These are phyloP conservation scores for Scheffersomyces stambukii DNA, from an alignment of 1,139 yeast genomes.

Conservation along the genomic window DNA sequence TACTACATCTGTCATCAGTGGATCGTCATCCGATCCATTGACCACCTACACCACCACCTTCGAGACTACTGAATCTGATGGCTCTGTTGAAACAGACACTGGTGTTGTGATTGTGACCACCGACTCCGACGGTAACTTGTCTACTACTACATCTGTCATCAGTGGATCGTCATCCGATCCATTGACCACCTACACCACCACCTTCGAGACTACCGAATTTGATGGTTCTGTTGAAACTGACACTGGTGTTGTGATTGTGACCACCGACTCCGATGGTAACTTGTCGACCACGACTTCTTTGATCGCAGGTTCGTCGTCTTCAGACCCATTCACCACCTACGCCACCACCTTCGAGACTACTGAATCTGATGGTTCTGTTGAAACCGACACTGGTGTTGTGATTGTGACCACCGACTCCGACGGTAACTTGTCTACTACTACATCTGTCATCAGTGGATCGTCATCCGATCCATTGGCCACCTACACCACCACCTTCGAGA, in stretches of 20 bases:
- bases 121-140: too few species aligned
- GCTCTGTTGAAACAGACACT: slow-evolving; percentile 6
- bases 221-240: slow-evolving; percentile 15
- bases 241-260: slow-evolving; percentile 11
- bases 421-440: slow-evolving; percentile 8
- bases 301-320: background rate
- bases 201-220: slow-evolving; percentile 14
- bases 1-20: too few species aligned
- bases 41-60: slow-evolving; percentile 12
- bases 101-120: too few species aligned
- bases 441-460: too few species aligned
- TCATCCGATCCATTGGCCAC: background rate
- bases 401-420: slow-evolving; percentile 8
- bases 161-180: too few species aligned
- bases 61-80: slow-evolving; percentile 7
- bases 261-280: too few species aligned
- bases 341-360: slow-evolving; percentile 16
- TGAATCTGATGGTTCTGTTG: slow-evolving; percentile 14
- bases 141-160: too few species aligned
- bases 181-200: slow-evolving; percentile 16
- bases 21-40: slow-evolving; percentile 6
- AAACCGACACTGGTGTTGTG: slow-evolving; percentile 13
- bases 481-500: slow-evolving; percentile 15
- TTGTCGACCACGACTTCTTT: slow-evolving; percentile 3
- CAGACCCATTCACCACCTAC: slow-evolving; percentile 5